A percentile compares a stretch with the other conserved stretches of the same genome.
Evolutionary conservation across 257 asterid species (phyloP).

Genomic region (Gynochthodes officinalis): DNA sequence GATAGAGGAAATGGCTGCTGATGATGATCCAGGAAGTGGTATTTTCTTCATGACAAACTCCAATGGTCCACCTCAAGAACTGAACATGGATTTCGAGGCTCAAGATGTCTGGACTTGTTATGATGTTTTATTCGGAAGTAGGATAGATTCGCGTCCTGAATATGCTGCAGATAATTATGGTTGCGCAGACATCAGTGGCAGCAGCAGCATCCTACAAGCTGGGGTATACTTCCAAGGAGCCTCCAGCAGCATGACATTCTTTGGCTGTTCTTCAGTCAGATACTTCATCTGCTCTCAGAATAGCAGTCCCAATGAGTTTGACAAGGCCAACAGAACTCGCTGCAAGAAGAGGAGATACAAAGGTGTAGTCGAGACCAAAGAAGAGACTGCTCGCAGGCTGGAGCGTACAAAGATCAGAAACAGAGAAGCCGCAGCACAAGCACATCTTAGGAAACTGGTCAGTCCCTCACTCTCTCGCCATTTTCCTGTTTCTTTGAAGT

Average conservation of each 20-base stretch:
- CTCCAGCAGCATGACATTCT: neutral
- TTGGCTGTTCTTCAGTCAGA: slow-evolving; percentile 10
- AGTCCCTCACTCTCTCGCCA: neutral
- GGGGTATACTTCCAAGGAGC: slow-evolving; percentile 11
- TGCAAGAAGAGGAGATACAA: slow-evolving; percentile 33
- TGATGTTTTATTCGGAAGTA: neutral
- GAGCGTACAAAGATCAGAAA: slow-evolving; percentile 27
- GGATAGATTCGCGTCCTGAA: neutral
- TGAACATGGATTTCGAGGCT: slow-evolving; percentile 6
- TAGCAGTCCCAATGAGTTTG: neutral
- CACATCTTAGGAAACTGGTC: slow-evolving; percentile 30
- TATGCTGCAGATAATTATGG: neutral
- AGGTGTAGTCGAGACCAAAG: slow-evolving; percentile 36
- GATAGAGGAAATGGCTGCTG: slow-evolving; percentile 27
- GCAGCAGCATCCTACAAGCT: neutral
- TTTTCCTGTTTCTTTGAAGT: neutral
- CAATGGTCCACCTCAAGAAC: slow-evolving; percentile 12
- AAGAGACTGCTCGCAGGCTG: slow-evolving; percentile 23
- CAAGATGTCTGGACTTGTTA: neutral
- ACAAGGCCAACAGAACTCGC: neutral
- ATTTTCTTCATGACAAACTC: slow-evolving; percentile 11
- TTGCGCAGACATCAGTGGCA: neutral
- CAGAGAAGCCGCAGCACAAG: slow-evolving; percentile 29
- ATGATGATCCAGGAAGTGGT: neutral
- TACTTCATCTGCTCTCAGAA: slow-evolving; percentile 8